Percentiles rank a stretch among this genome's conserved stretches.
Evolutionary conservation across 371 early-diverging fungal genomes (phyloP).

Genomic region (Mucor sp.): DNA sequence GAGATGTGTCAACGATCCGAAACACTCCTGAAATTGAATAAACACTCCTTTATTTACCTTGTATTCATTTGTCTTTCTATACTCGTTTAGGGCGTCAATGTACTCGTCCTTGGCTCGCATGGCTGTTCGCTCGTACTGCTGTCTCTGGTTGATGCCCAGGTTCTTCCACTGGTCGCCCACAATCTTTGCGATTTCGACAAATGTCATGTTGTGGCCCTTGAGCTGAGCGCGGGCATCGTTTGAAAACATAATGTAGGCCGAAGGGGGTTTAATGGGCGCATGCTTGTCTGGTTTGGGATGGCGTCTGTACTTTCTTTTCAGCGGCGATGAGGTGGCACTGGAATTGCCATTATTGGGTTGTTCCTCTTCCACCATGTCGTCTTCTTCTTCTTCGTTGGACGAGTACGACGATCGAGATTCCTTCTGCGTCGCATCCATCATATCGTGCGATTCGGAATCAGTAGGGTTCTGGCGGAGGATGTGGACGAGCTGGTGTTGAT

Average conservation of each 20-base stretch:
- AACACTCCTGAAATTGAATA: too few species aligned
- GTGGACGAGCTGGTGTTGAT: not conserved
- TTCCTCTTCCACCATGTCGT: not conserved
- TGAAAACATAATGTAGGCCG: slow-evolving; percentile 61
- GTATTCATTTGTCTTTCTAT: slow-evolving; percentile 42
- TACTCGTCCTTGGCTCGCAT: slow-evolving; percentile 46
- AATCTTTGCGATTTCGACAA: slow-evolving; percentile 53
- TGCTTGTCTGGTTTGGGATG: slow-evolving; percentile 58
- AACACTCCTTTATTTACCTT: slow-evolving; percentile 15
- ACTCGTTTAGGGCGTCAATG: slow-evolving; percentile 28
- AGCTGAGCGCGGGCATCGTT: slow-evolving; percentile 46
- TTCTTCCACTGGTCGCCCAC: slow-evolving; percentile 57
- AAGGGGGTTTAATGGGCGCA: slow-evolving; percentile 56
- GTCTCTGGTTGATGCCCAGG: slow-evolving; percentile 28
- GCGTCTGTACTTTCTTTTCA: slow-evolving; percentile 47
- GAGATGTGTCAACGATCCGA: not conserved
- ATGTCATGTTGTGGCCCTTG: slow-evolving; percentile 41
- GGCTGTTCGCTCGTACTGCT: slow-evolving; percentile 42
- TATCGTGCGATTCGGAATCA: not conserved
- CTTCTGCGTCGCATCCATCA: not conserved
- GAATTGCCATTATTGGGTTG: not conserved
- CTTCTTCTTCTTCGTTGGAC: slow-evolving; percentile 3
- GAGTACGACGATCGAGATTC: slow-evolving; percentile 7
- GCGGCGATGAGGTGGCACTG: not conserved
- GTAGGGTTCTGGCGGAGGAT: not conserved